Evolutionary conservation across 2,329 filamentous ascomycete genomes (phyloP).

Genomic region (Sclerotinia sclerotiorum): DNA sequence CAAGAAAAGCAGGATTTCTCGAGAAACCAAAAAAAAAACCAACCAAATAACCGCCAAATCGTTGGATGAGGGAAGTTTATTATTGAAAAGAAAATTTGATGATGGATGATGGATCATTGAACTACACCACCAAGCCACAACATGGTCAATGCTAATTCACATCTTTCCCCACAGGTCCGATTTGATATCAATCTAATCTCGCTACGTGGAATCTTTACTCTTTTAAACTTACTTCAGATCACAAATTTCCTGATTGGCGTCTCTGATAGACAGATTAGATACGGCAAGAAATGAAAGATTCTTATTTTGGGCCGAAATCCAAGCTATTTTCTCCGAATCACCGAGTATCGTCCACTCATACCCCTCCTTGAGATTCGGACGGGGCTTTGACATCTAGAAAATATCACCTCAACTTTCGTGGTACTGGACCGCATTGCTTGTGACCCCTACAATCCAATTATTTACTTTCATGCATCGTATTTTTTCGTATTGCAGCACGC

Average conservation of each 20-base stretch:
- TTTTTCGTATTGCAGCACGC: constrained; percentile 23
- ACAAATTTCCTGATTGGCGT: constrained; percentile 17
- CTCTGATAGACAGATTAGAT: constrained; percentile 16
- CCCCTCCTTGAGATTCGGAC: constrained; percentile 15
- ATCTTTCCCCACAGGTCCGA: constrained; percentile 16
- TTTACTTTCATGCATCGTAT: constrained; percentile 7
- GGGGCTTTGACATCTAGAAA: constrained; percentile 18
- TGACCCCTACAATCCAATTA: constrained; percentile 18
- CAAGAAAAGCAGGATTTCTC: neutral
- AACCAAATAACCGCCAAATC: neutral
- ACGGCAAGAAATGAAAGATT: constrained; percentile 17
- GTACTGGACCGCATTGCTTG: constrained; percentile 20
- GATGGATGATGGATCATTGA: constrained; percentile 1
- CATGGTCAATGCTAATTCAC: neutral
- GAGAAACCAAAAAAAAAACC: neutral
- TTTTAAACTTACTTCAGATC: constrained; percentile 15
- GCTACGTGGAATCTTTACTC: constrained; percentile 10
- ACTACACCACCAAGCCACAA: neutral
- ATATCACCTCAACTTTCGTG: constrained; percentile 16
- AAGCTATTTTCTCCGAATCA: constrained; percentile 21
- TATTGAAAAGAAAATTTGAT: neutral
- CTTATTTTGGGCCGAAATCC: constrained; percentile 14
- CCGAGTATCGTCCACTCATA: constrained; percentile 13
- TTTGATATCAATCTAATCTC: constrained; percentile 23
- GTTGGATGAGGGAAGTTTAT: neutral